Conservation (phyloP, 371 early-diverging fungal genomes). For the Ordospora pajunii region DNA sequence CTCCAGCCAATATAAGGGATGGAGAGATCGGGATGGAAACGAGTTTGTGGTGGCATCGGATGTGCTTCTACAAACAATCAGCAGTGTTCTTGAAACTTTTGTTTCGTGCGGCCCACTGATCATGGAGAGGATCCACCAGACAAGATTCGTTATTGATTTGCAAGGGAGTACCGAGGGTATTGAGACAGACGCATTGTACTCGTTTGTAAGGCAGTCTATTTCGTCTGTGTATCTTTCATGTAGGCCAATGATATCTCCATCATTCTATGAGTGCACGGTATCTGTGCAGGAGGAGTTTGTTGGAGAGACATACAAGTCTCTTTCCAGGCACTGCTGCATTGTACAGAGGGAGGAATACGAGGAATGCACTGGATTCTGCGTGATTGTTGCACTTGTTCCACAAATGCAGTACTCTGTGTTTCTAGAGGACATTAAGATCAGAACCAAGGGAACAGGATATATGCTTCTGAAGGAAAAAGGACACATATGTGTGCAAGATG, state of each 20-base stretch:
- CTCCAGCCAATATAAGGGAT: background rate
- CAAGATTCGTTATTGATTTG: conserved; percentile 17
- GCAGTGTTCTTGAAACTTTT: conserved; percentile 45
- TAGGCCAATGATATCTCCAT: conserved; percentile 30
- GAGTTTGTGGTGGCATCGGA: conserved; percentile 11
- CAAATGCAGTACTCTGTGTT: conserved; percentile 36
- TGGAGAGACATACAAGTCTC: conserved; percentile 35
- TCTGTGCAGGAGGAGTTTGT: conserved; percentile 35
- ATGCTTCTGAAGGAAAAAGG: conserved; percentile 31
- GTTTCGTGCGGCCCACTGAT: conserved; percentile 39
- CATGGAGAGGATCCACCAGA: conserved; percentile 19
- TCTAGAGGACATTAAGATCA: conserved; percentile 38
- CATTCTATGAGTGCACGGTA: conserved; percentile 33
- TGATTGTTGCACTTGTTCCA: conserved; percentile 37
- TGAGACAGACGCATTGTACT: background rate
- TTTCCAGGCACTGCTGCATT: conserved; percentile 28
- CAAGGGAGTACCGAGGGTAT: background rate
- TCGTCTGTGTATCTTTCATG: conserved; percentile 8
- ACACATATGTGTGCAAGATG: background rate
- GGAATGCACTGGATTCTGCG: conserved; percentile 36
- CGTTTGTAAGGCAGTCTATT: conserved; percentile 24
- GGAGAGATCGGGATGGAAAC: conserved; percentile 2
- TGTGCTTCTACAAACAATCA: background rate
- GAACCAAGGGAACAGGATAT: conserved; percentile 54
- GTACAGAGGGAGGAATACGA: conserved; percentile 44